Evolutionary conservation across 768 basidiomycete species (phyloP).

Genomic region (Pholiota conissans): DNA sequence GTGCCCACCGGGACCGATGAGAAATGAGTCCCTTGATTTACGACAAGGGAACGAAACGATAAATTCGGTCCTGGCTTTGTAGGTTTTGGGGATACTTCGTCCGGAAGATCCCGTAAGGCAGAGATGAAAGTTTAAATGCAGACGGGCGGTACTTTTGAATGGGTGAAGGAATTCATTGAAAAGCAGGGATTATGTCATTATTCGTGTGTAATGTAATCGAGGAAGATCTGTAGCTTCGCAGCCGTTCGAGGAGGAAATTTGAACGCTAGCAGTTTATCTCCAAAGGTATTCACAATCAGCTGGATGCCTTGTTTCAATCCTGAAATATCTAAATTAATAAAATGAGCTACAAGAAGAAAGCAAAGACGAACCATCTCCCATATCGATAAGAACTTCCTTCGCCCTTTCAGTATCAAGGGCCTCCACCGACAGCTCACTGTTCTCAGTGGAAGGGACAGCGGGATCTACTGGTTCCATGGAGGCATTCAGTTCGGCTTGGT

Average conservation of each 20-base stretch:
- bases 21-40: no score
- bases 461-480: constrained; percentile 38
- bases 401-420: constrained; percentile 56
- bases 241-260: constrained; percentile 74
- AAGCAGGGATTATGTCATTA: background rate
- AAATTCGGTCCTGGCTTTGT: no score
- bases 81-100: no score
- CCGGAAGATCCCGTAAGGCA: no score
- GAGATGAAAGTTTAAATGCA: no score
- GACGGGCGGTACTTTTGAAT: no score
- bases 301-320: constrained; percentile 68
- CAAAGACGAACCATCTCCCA: constrained; percentile 56
- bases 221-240: constrained; percentile 65
- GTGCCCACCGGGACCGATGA: no score
- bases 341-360: background rate
- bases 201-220: constrained; percentile 62
- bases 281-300: constrained; percentile 71
- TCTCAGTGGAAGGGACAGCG: constrained; percentile 31
- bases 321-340: constrained; percentile 21
- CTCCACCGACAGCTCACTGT: constrained; percentile 35
- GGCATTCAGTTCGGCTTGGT: constrained; percentile 52
- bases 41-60: no score
- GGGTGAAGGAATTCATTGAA: background rate
- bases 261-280: constrained; percentile 72
- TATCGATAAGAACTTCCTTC: constrained; percentile 48